Conservation (phyloP, 768 basidiomycete genomes). For the Boletus rufocinnamomeus region DNA sequence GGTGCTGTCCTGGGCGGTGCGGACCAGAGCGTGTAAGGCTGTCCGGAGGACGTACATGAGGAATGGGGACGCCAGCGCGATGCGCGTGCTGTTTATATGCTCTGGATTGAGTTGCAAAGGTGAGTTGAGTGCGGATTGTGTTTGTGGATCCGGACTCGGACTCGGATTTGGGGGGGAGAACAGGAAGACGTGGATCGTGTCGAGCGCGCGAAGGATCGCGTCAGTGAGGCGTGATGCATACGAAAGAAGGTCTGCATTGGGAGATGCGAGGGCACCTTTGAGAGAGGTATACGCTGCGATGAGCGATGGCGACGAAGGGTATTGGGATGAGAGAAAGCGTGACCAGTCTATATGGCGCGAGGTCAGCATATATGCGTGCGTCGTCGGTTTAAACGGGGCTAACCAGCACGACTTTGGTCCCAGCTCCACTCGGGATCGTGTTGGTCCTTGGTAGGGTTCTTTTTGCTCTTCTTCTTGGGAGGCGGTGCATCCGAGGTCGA, state of each 20-base stretch:
- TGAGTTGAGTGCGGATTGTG: not conserved
- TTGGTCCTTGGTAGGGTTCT: conserved; percentile 18
- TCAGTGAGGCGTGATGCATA: conserved; percentile 19
- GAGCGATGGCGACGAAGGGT: conserved; percentile 28
- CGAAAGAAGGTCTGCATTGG: conserved; percentile 2
- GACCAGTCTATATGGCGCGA: conserved; percentile 22
- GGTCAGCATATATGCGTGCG: not conserved
- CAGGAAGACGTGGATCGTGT: conserved; percentile 21
- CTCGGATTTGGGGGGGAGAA: conserved; percentile 12
- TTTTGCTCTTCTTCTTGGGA: conserved; percentile 32
- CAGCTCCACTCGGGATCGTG: conserved; percentile 23
- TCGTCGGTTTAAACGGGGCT: not conserved
- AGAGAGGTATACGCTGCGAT: conserved; percentile 25
- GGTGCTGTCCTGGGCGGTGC: conserved; percentile 7
- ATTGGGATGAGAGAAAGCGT: conserved; percentile 19
- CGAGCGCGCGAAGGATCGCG: conserved; percentile 23
- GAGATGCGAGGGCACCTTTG: conserved; percentile 16
- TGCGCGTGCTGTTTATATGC: conserved; percentile 19
- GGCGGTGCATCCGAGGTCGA: conserved; percentile 22
- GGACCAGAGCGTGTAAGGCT: conserved; percentile 22
- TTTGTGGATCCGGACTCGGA: not conserved
- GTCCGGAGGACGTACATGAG: conserved; percentile 25
- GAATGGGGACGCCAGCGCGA: conserved; percentile 27
- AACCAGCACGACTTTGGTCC: conserved; percentile 25
- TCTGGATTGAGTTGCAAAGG: conserved; percentile 3